phyloP scores from a whole-genome alignment of 371 early-diverging fungal species.

The Enterospora canceri region DNA sequence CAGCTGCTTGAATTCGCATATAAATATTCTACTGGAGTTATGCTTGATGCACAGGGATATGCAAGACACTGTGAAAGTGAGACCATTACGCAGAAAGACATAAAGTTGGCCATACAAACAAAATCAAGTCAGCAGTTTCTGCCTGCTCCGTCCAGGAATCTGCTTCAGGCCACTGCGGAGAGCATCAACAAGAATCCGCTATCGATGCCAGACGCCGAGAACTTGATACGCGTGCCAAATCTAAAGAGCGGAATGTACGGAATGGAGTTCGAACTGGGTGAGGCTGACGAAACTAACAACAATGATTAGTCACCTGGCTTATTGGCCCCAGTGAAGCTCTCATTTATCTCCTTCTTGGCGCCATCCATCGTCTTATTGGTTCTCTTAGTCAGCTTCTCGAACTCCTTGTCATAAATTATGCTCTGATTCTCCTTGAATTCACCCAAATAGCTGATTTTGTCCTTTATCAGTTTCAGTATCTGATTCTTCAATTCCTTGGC shows the following conservation, averaged over 20 bases:
- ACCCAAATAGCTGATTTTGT: not conserved
- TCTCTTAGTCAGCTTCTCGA: not conserved
- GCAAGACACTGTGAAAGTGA: slow-evolving; percentile 74
- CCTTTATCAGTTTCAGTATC: not conserved
- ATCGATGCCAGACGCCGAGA: slow-evolving; percentile 40
- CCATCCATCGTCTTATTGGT: not conserved
- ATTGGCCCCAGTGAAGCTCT: not conserved
- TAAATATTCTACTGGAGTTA: slow-evolving; percentile 77
- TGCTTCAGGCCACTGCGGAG: slow-evolving; percentile 54
- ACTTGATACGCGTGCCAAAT: slow-evolving; percentile 49
- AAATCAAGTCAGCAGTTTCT: slow-evolving; percentile 57
- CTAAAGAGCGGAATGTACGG: slow-evolving; percentile 6
- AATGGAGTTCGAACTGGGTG: slow-evolving; percentile 7
- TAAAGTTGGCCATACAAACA: slow-evolving; percentile 71
- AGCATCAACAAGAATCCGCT: slow-evolving; percentile 52
- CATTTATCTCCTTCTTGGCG: not conserved
- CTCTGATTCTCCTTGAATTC: not conserved
- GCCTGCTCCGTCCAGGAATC: slow-evolving; percentile 56
- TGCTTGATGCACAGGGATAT: slow-evolving; percentile 78
- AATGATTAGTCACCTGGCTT: not conserved
- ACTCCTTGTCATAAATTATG: not conserved
- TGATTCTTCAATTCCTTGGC: not conserved
- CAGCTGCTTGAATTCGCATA: slow-evolving; percentile 85
- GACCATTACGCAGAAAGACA: slow-evolving; percentile 72
- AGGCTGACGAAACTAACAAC: not conserved